These are phyloP conservation scores for Fusarium sp. DNA, from an alignment of 2,329 filamentous ascomycete genomes.

Conservation along the genomic window DNA sequence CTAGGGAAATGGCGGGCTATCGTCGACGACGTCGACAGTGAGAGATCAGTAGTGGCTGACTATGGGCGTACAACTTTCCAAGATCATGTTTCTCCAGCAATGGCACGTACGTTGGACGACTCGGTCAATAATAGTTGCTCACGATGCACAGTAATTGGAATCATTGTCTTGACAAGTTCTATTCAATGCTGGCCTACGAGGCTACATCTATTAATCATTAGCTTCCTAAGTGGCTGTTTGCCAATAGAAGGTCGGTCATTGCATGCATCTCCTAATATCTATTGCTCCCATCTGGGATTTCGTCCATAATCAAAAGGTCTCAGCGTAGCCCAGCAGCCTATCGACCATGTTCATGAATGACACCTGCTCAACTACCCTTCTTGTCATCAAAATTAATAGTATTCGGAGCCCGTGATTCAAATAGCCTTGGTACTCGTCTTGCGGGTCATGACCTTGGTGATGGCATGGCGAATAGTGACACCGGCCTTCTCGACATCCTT, in stretches of 20 bases:
- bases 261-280: constrained; percentile 12
- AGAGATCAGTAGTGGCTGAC: background rate
- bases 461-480: constrained; percentile 85
- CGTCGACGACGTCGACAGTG: background rate
- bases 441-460: constrained; percentile 87
- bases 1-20: background rate
- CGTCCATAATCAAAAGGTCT: constrained; percentile 9
- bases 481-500: constrained; percentile 98
- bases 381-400: constrained; percentile 5
- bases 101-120: background rate
- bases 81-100: background rate
- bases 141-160: background rate
- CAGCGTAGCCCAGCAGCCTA: constrained; percentile 3
- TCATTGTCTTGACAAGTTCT: background rate
- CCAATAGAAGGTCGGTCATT: constrained; percentile 22
- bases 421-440: constrained; percentile 60
- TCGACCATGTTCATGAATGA: background rate
- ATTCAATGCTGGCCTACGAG: constrained; percentile 27
- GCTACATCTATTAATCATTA: constrained; percentile 47
- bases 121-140: background rate
- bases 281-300: constrained; percentile 6
- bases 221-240: constrained; percentile 21
- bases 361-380: background rate
- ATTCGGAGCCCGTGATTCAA: constrained; percentile 1
- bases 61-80: background rate